Conservation (phyloP, 192 early-diverging fungal species). For the Gamsiella multidivaricata region DNA sequence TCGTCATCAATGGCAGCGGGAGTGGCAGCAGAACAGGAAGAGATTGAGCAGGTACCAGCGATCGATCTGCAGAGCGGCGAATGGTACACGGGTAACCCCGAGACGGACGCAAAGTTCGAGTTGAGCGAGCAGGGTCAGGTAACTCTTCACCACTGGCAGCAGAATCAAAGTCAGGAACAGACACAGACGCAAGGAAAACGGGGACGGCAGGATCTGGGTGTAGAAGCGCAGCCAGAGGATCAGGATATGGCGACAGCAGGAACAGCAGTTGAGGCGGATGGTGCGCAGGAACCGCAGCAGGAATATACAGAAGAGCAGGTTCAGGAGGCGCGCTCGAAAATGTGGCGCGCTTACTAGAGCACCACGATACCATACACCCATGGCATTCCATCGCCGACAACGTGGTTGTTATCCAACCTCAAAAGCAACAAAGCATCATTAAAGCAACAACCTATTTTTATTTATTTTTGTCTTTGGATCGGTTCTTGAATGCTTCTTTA, state of each 20-base stretch:
- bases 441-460: too few species aligned
- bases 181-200: neutral
- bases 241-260: constrained; percentile 5
- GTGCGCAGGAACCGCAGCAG: neutral
- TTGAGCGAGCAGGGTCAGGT: constrained; percentile 54
- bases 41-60: constrained; percentile 18
- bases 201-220: constrained; percentile 1
- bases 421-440: too few species aligned
- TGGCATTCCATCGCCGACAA: neutral
- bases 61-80: constrained; percentile 48
- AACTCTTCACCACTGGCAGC: constrained; percentile 33
- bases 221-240: neutral
- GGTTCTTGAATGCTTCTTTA: too few species aligned
- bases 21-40: neutral
- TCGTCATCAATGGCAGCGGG: constrained; percentile 1
- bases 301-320: constrained; percentile 39
- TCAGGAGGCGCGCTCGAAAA: constrained; percentile 48
- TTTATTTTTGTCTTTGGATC: neutral
- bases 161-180: constrained; percentile 13
- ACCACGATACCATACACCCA: too few species aligned
- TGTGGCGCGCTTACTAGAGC: constrained; percentile 40
- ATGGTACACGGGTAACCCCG: constrained; percentile 46
- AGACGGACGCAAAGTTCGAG: constrained; percentile 44
- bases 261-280: neutral
- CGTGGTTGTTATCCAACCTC: neutral